Base-by-base conservation (phyloP, 805 yeast genomes). In the Groenewaldozyma salmanticensis region DNA sequence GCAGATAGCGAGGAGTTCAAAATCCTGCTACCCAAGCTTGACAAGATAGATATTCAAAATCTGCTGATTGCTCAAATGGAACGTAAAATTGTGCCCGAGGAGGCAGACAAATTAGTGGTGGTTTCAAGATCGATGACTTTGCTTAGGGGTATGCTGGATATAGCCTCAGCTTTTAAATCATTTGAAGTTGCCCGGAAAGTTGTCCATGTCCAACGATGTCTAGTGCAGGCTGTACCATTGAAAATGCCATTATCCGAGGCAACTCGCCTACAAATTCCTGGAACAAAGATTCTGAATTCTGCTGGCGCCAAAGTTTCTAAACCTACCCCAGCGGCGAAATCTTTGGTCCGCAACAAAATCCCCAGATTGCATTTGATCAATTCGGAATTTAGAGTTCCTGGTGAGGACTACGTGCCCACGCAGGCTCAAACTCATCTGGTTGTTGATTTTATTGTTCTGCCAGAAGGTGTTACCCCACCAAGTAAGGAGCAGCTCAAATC, bases 361-460 rank as follows among this genome's bases (percentile, higher is more conserved):
- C 96, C 96, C 33, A 61, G 68, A 35, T 60, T 88, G 38, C 75
- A 80, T 52, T 65, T 87, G 13, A 49, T 87, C 21, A 74, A 73
- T 39, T 79, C 94, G 33, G 75, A 74, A 43, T 86, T 86, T 63
- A 71, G 72, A 47, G 95, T 90, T 33, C 90, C 95, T 3, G 97
- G 97, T 27, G 96, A 88, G 65, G 57, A 62, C 13, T 66, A 66
- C 22, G 77, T 83, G 21, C 75, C 87, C 0, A 81, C 95, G 21
- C 70, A 72, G 20, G 75, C 96, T 1, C 72, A 73, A 37, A 77
- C 85, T 5, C 88, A 85, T 60, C 65, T 94, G 44, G 77, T 76
- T 22, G 49, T 92, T 19, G 86, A 88, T 60, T 80, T 82, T 44
- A 60, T 84, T 34, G 75, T 86, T 31, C 77, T 79, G 52, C 83